Evolutionary conservation across 208 protist species (phyloP), one percentile per base, ranked within the genome.

Genomic region (Herpetomonas samuelpessoai): DNA sequence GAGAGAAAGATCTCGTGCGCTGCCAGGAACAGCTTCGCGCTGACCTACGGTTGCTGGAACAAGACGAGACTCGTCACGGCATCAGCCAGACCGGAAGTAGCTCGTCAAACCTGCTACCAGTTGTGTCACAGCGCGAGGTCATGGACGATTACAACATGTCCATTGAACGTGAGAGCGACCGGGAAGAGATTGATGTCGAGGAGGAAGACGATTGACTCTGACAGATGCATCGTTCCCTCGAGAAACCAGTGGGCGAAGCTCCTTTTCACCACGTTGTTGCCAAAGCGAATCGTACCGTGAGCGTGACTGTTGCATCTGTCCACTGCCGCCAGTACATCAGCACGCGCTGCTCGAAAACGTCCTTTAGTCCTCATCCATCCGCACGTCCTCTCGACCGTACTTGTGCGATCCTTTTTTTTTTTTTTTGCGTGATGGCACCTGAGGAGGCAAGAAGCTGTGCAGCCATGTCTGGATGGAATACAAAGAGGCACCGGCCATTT

Each of bases 121-220:
- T 73, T 24, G 77, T 95, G 19, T 95, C 89, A 3, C 86, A 88
- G 57, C 74, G 86, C 0, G 81, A 78, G 6, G 73, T 95, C 7
- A 92, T 95, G 89, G 89, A 95, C 57, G 86, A 95, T 48, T 61
- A 92, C 51, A 84, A 91, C 64, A 95, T 95, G 89, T 79, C 75
- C 28, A 95, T 95, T 57, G 76, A 90, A n/a, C 79, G 81, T 31
- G 89, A 95, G 54, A 74, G 66, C 21, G 71, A 81, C 19, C 76
- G 80, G 25, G 89, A 92, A 39, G 88, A 95, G 44, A 92, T 95
- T 46, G 81, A 95, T 46, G 54, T 84, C 28, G 88, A 90, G 12
- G 76, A 75, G 3, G 68, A 72, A 22, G 31, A 27, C 28, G 29
- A 7, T 7, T 14, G 19, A 55, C 16, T 2, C n/a, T 48, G n/a